Conservation (phyloP, 805 yeast genomes). For the Ogataea naganishii region DNA sequence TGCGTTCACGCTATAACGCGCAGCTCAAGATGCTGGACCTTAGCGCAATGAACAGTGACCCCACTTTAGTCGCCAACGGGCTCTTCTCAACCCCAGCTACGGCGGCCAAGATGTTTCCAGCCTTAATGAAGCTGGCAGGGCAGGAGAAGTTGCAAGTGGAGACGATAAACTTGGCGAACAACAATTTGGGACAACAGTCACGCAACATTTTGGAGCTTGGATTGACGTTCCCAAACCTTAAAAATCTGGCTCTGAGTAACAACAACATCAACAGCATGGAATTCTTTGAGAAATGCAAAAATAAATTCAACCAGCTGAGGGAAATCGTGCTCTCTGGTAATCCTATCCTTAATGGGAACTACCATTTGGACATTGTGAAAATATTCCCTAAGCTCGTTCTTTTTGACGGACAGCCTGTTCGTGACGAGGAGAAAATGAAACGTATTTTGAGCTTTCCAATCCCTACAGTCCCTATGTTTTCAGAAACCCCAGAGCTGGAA, state of each 20-base stretch:
- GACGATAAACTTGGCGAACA: constrained; percentile 61
- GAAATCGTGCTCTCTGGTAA: constrained; percentile 76
- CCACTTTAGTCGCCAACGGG: constrained; percentile 48
- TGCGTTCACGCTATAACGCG: constrained; percentile 60
- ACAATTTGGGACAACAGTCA: constrained; percentile 51
- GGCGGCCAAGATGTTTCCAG: constrained; percentile 78
- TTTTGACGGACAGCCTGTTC: constrained; percentile 67
- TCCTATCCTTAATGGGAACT: constrained; percentile 46
- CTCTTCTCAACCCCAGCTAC: constrained; percentile 36
- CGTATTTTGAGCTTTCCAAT: constrained; percentile 49
- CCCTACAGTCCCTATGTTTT: constrained; percentile 56
- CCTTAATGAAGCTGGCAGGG: constrained; percentile 73
- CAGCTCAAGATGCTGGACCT: constrained; percentile 61
- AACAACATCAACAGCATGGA: constrained; percentile 56
- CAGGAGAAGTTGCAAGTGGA: constrained; percentile 46
- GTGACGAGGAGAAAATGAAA: constrained; percentile 60
- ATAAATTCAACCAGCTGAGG: constrained; percentile 62
- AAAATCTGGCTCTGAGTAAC: constrained; percentile 72
- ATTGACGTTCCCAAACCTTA: constrained; percentile 62
- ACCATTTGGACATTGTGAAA: constrained; percentile 55
- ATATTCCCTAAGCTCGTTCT: constrained; percentile 74
- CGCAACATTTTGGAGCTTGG: constrained; percentile 54
- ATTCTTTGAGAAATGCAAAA: constrained; percentile 65
- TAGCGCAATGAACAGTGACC: constrained; percentile 55
- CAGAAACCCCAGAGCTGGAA: constrained; percentile 69